phyloP scores from a whole-genome alignment of 1,284 basidiomycete species.

The Apiotrichum siamense region DNA sequence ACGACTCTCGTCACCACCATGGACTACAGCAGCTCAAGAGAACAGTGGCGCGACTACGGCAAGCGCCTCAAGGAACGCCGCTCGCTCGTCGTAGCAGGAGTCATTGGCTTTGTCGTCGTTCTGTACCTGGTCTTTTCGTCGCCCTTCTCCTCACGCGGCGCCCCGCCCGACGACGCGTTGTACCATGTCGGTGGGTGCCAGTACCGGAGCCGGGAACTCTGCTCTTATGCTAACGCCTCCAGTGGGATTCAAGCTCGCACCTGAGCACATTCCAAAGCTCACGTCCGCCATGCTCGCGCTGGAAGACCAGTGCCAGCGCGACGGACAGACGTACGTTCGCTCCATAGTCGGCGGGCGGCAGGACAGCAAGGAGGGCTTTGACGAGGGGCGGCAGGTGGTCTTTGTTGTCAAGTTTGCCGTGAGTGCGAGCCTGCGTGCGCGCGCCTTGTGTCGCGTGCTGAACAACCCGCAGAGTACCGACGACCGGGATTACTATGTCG shows the following conservation, averaged over 20 bases:
- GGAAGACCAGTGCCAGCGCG: background rate
- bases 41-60: no score
- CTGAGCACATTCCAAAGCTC: background rate
- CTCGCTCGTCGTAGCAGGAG: no score
- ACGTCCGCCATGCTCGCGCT: background rate
- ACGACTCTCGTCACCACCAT: no score
- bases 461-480: slow-evolving; percentile 7
- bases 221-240: background rate
- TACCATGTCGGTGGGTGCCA: no score
- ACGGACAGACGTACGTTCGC: slow-evolving; percentile 28
- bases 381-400: slow-evolving; percentile 33
- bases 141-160: no score
- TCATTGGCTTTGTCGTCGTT: no score
- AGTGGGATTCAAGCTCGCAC: slow-evolving; percentile 37
- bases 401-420: slow-evolving; percentile 39
- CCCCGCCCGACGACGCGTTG: no score
- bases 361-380: slow-evolving; percentile 28
- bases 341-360: slow-evolving; percentile 35
- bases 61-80: no score
- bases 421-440: background rate
- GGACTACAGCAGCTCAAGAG: no score
- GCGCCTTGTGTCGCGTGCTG: background rate
- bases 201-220: no score
- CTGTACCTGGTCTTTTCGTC: no score
- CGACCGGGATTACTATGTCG: slow-evolving; percentile 35